These are phyloP conservation scores for Bolboschoenus planiculmis DNA, from an alignment of 176 grass and related monocot species.

Conservation along the genomic window DNA sequence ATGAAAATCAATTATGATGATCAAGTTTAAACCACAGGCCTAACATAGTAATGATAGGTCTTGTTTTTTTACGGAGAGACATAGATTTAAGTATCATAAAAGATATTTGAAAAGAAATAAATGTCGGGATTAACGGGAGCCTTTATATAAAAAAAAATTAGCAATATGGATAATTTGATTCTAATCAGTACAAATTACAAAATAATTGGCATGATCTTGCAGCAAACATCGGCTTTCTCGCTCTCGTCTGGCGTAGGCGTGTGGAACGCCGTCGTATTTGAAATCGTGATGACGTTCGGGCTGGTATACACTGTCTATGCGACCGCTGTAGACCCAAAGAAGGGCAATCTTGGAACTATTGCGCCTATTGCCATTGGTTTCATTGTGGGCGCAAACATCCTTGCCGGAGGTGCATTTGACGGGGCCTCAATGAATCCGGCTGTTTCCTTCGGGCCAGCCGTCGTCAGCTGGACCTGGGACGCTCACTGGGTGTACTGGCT, in stretches of 20 bases:
- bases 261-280: constrained; percentile 56
- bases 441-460: constrained; percentile 62
- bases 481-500: constrained; percentile 84
- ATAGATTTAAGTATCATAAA: too few relatives aligned
- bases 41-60: too few relatives aligned
- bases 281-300: constrained; percentile 86
- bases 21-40: too few relatives aligned
- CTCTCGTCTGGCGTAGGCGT: constrained; percentile 49
- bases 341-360: constrained; percentile 42
- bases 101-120: too few relatives aligned
- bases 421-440: constrained; percentile 83
- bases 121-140: too few relatives aligned
- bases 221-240: constrained; percentile 48
- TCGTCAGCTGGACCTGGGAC: constrained; percentile 55
- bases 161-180: neutral
- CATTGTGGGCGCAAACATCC: constrained; percentile 74
- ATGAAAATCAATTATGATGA: neutral
- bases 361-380: constrained; percentile 72
- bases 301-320: constrained; percentile 84
- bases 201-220: neutral
- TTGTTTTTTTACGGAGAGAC: too few relatives aligned
- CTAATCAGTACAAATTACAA: neutral
- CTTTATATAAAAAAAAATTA: too few relatives aligned
- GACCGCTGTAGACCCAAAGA: constrained; percentile 59
- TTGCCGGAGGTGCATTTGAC: constrained; percentile 69